Evolutionary conservation across 2,329 filamentous ascomycete genomes (phyloP).

Genomic region (Trichophaea hybrida): DNA sequence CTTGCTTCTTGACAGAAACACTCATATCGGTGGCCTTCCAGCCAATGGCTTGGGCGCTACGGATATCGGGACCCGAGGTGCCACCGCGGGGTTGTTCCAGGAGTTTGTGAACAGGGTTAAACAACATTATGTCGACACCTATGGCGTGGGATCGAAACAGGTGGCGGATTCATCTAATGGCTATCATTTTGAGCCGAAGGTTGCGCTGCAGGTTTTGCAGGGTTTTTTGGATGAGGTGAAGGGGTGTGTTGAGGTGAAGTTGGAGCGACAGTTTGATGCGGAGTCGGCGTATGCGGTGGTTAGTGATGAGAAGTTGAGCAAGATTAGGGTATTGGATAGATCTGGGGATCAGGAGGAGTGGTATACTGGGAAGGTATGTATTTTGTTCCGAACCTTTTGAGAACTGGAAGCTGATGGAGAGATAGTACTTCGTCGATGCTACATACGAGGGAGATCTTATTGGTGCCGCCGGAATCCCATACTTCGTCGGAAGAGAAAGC

Average conservation of each 20-base stretch:
- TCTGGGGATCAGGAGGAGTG: neutral
- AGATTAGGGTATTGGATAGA: neutral
- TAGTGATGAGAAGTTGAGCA: neutral
- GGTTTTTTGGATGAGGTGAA: conserved; percentile 11
- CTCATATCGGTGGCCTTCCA: conserved; percentile 15
- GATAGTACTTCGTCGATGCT: conserved; percentile 26
- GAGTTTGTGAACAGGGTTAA: conserved; percentile 23
- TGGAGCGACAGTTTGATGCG: conserved; percentile 7
- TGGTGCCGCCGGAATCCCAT: conserved; percentile 19
- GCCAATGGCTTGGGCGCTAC: conserved; percentile 24
- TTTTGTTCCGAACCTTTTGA: neutral
- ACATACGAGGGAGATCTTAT: conserved; percentile 28
- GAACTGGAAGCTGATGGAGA: neutral
- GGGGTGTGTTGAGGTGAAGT: conserved; percentile 2
- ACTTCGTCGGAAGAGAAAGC: conserved; percentile 18
- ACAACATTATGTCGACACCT: conserved; percentile 11
- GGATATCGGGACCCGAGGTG: conserved; percentile 23
- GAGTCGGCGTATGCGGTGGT: neutral
- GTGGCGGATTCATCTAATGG: conserved; percentile 16
- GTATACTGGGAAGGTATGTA: conserved; percentile 1
- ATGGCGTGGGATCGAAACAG: conserved; percentile 16
- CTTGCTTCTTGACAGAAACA: conserved; percentile 2
- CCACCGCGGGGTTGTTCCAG: conserved; percentile 17
- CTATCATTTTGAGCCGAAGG: conserved; percentile 24
- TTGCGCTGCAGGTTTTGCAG: conserved; percentile 21